Percentiles rank a stretch among this genome's conserved stretches.
These are phyloP conservation scores for Sugiyamaella grinbergsii DNA, from an alignment of 1,139 yeast genomes.

Conservation along the genomic window DNA sequence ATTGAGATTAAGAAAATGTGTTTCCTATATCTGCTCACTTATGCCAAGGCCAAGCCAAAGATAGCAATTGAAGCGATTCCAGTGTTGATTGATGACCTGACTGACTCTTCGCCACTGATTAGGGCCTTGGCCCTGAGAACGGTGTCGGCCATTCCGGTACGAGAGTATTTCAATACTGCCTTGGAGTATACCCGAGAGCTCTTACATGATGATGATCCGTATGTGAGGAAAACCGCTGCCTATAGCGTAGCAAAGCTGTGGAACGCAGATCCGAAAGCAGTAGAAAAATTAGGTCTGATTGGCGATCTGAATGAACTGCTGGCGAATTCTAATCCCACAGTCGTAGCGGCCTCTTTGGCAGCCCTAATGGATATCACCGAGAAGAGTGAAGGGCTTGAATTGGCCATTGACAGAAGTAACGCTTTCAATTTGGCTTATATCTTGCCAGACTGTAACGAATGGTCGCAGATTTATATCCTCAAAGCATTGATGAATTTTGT, in stretches of 20 bases:
- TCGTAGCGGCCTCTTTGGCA: slow-evolving; percentile 73
- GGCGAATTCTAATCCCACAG: slow-evolving; percentile 57
- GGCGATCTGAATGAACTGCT: slow-evolving; percentile 60
- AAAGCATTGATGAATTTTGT: slow-evolving; percentile 68
- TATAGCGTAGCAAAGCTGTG: slow-evolving; percentile 69
- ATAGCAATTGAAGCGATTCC: slow-evolving; percentile 61
- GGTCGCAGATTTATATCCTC: slow-evolving; percentile 77
- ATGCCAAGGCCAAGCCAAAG: slow-evolving; percentile 61
- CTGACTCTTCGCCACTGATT: slow-evolving; percentile 46
- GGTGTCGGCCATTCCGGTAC: slow-evolving; percentile 58
- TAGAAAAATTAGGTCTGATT: slow-evolving; percentile 52
- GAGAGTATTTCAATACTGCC: slow-evolving; percentile 54
- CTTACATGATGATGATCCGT: slow-evolving; percentile 57
- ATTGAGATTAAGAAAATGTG: slow-evolving; percentile 70
- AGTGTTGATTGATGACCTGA: slow-evolving; percentile 55
- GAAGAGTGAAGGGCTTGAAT: slow-evolving; percentile 49
- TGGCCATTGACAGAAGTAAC: slow-evolving; percentile 60
- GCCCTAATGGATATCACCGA: slow-evolving; percentile 70
- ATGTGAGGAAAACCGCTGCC: slow-evolving; percentile 69
- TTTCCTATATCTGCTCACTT: slow-evolving; percentile 56
- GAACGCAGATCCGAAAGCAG: slow-evolving; percentile 55
- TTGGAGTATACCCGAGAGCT: slow-evolving; percentile 44
- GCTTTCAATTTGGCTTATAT: slow-evolving; percentile 55
- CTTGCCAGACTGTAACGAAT: slow-evolving; percentile 65
- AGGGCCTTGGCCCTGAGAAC: slow-evolving; percentile 66